Conservation (phyloP, 2,329 filamentous ascomycete genomes). For the Orbilia ellipsospora region DNA sequence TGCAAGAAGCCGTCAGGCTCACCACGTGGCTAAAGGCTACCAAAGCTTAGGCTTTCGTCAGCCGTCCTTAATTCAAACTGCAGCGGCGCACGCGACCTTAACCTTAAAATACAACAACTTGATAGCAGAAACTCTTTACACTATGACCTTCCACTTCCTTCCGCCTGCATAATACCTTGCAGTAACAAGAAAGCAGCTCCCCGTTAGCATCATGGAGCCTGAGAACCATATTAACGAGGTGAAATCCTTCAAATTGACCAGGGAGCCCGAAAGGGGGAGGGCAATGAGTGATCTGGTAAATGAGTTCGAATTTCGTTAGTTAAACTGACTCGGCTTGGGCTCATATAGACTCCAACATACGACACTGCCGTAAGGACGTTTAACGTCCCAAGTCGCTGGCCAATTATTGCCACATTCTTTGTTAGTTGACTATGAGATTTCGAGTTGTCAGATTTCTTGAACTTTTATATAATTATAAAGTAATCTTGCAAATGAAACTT, state of each 20-base stretch:
- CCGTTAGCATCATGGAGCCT: slow-evolving; percentile 43
- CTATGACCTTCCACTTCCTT: slow-evolving; percentile 38
- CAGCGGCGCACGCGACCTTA: too few species aligned
- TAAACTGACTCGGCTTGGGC: background rate
- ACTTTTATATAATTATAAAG: too few species aligned
- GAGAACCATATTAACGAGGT: slow-evolving; percentile 49
- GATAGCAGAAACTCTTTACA: background rate
- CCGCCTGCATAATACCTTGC: slow-evolving; percentile 48
- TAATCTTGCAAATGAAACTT: background rate
- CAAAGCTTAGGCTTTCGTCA: too few species aligned
- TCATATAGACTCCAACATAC: slow-evolving; percentile 14
- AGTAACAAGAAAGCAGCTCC: slow-evolving; percentile 40
- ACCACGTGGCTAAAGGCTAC: too few species aligned
- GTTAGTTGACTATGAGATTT: slow-evolving; percentile 29
- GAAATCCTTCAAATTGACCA: slow-evolving; percentile 41
- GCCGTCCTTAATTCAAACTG: too few species aligned
- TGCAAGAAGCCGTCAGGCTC: too few species aligned
- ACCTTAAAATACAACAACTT: too few species aligned
- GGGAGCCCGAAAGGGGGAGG: slow-evolving; percentile 40
- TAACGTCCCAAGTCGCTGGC: slow-evolving; percentile 48
- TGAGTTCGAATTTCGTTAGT: background rate
- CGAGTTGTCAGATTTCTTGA: too few species aligned
- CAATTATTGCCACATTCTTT: slow-evolving; percentile 50
- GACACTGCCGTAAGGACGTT: slow-evolving; percentile 49
- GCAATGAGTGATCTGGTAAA: slow-evolving; percentile 36